These are phyloP conservation scores for Penicillium sp. DNA, from an alignment of 2,329 filamentous ascomycete genomes.

Conservation along the genomic window DNA sequence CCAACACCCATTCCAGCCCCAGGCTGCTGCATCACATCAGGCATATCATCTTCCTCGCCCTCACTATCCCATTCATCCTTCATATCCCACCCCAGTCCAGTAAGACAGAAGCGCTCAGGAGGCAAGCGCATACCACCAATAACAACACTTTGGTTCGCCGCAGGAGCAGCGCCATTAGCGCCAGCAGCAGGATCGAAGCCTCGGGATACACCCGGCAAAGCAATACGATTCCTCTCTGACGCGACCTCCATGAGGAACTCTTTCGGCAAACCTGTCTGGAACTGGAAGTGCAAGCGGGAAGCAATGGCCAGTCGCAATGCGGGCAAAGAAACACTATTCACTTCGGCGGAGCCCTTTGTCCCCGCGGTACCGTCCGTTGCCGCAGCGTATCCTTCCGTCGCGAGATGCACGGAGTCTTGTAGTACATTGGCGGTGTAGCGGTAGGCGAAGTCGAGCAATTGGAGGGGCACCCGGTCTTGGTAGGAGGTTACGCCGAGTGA, in stretches of 20 bases:
- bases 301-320: conserved; percentile 61
- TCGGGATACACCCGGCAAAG: conserved; percentile 54
- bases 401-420: conserved; percentile 52
- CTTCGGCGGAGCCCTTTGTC: conserved; percentile 42
- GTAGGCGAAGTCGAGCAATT: conserved; percentile 53
- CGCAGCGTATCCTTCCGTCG: conserved; percentile 50
- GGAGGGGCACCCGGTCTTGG: conserved; percentile 52
- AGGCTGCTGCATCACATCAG: conserved; percentile 18
- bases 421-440: conserved; percentile 53
- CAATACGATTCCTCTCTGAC: conserved; percentile 53
- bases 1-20: conserved; percentile 28
- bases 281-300: conserved; percentile 59
- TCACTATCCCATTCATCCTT: conserved; percentile 59
- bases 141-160: conserved; percentile 35
- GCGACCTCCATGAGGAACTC: conserved; percentile 61
- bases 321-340: conserved; percentile 54
- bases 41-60: conserved; percentile 45
- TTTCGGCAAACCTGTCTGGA: conserved; percentile 58
- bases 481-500: conserved; percentile 50
- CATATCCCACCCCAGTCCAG: conserved; percentile 55
- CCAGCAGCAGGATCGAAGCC: conserved; percentile 39
- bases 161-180: conserved; percentile 20
- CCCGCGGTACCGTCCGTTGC: conserved; percentile 31
- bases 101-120: conserved; percentile 61
- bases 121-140: conserved; percentile 58